A percentile compares a stretch with the other conserved stretches of the same genome.
Evolutionary conservation across 148 eudicot species (phyloP).

Genomic region (Chenopodium quinoa): DNA sequence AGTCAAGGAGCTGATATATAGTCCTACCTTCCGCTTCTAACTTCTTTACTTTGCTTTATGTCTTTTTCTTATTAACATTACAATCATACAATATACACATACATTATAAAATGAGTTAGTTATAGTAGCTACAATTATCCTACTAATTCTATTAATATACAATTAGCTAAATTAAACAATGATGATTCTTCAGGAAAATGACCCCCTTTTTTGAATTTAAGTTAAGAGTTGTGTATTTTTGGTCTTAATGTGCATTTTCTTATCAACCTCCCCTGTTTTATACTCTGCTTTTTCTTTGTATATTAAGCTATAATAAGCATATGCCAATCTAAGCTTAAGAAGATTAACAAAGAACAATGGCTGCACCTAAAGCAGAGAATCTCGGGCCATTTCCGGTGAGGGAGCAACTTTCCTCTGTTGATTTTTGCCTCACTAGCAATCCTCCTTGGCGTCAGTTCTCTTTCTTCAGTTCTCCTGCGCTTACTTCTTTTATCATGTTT

Average conservation of each 20-base stretch:
- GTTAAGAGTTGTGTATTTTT: not conserved
- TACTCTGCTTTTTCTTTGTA: constrained; percentile 1
- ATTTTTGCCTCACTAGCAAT: constrained; percentile 74
- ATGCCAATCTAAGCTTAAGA: not conserved
- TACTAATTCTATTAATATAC: not conserved
- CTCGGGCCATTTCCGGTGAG: constrained; percentile 68
- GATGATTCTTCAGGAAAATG: constrained; percentile 12
- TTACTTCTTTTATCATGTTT: not conserved
- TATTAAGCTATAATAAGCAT: not conserved
- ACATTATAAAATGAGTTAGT: constrained; percentile 1
- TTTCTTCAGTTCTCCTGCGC: constrained; percentile 4
- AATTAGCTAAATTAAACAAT: not conserved
- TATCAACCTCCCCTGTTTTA: not conserved
- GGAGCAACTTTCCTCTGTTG: constrained; percentile 79
- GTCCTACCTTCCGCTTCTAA: constrained; percentile 32
- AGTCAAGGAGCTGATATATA: not conserved
- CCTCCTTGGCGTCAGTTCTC: constrained; percentile 71
- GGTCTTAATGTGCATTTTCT: constrained; percentile 12
- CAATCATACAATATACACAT: not conserved
- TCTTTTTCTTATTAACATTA: not conserved
- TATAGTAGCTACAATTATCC: not conserved
- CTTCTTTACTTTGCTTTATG: not conserved
- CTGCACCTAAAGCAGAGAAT: constrained; percentile 38
- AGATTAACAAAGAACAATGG: constrained; percentile 19
- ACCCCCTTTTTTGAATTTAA: not conserved